phyloP scores from a whole-genome alignment of 352 stramenopile species.

The Pythium vanterpoolii region DNA sequence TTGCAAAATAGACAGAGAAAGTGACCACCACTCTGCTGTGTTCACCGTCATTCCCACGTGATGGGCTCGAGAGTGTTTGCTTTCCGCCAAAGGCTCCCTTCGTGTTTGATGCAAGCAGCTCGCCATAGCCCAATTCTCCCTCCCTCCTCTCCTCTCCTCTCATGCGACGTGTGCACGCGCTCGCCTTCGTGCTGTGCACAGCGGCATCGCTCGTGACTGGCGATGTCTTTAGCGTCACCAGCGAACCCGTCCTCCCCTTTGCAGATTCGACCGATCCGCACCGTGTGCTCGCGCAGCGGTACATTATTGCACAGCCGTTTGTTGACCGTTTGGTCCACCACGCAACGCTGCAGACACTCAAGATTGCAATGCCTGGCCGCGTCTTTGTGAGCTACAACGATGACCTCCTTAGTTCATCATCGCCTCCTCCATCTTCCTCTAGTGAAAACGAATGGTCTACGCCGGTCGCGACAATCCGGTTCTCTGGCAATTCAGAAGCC shows the following conservation, averaged over 20 bases:
- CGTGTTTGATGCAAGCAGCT: not conserved
- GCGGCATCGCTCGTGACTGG: not conserved
- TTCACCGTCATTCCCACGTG: constrained; percentile 1
- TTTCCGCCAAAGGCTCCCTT: not conserved
- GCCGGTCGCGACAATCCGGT: constrained; percentile 11
- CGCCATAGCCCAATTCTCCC: not conserved
- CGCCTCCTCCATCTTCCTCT: not conserved
- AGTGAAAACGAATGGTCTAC: not conserved
- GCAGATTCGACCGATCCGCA: not conserved
- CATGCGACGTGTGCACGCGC: constrained; percentile 1
- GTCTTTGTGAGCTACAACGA: constrained; percentile 45
- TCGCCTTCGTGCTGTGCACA: not conserved
- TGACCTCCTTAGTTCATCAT: no score
- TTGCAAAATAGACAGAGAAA: not conserved
- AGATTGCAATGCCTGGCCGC: constrained; percentile 45
- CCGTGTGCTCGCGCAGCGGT: constrained; percentile 16
- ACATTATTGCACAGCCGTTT: constrained; percentile 3
- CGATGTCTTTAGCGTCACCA: constrained; percentile 12
- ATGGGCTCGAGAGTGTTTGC: constrained; percentile 1
- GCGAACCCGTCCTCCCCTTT: not conserved
- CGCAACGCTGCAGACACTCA: constrained; percentile 30
- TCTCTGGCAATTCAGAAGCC: constrained; percentile 18
- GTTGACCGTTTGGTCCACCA: constrained; percentile 10
- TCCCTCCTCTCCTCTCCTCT: not conserved
- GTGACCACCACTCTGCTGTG: not conserved